Percentiles rank a stretch among this genome's conserved stretches.
Evolutionary conservation across 257 asterid genomes (phyloP).

Genomic region (Nicotiana noctiflora): DNA sequence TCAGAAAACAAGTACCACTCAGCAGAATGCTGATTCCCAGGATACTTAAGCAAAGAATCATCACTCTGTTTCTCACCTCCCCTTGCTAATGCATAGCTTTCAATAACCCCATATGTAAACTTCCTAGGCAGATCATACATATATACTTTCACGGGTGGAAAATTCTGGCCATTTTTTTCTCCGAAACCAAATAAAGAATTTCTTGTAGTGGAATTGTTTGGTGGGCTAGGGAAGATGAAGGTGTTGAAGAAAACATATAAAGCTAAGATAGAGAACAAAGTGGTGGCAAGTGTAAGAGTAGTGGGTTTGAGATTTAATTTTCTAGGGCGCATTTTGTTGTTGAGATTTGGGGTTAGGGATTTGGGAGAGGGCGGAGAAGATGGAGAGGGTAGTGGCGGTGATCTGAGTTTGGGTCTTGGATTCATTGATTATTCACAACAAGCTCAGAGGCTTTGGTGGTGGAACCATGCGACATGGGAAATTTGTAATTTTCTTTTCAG

Average conservation of each 20-base stretch:
- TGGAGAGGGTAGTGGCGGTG: conserved; percentile 11
- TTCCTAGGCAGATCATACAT: conserved; percentile 80
- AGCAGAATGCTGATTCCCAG: conserved; percentile 92
- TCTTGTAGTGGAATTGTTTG: conserved; percentile 1
- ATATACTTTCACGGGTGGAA: conserved; percentile 36
- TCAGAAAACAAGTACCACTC: conserved; percentile 88
- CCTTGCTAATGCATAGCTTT: conserved; percentile 75
- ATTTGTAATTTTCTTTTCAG: background rate
- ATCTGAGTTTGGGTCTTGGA: conserved; percentile 27
- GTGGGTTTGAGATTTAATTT: conserved; percentile 47
- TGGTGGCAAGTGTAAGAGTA: conserved; percentile 40
- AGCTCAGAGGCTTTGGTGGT: background rate
- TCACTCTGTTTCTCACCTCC: conserved; percentile 35
- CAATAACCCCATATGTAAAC: conserved; percentile 88
- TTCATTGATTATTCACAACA: conserved; percentile 10
- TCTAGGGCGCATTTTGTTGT: conserved; percentile 52
- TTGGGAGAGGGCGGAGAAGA: background rate
- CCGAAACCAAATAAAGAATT: background rate
- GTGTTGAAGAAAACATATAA: conserved; percentile 33
- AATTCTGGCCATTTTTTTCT: background rate
- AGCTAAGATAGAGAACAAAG: conserved; percentile 38
- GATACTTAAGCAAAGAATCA: conserved; percentile 68
- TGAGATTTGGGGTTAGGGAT: conserved; percentile 9
- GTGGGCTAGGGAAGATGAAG: conserved; percentile 37
- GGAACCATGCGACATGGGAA: background rate